These are phyloP conservation scores for Ophiostoma ulmi DNA, from an alignment of 2,329 filamentous ascomycete species.

Conservation along the genomic window DNA sequence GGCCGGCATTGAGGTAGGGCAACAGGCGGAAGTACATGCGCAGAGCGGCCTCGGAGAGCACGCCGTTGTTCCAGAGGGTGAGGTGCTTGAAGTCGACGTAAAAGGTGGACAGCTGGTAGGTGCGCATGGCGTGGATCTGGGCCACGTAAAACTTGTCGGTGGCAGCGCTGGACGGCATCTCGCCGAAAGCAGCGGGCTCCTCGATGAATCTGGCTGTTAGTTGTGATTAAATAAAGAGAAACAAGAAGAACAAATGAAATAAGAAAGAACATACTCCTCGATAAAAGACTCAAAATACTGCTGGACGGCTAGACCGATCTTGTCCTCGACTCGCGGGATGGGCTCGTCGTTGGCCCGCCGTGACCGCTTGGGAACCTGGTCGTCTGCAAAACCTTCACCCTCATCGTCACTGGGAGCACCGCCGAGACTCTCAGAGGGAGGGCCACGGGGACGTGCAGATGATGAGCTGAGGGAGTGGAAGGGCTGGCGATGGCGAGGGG, in stretches of 20 bases:
- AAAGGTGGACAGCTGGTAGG: constrained; percentile 72
- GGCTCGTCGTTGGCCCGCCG: constrained; percentile 45
- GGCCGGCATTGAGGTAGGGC: constrained; percentile 79
- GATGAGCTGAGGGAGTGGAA: constrained; percentile 45
- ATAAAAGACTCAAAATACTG: constrained; percentile 75
- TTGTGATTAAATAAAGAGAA: not conserved
- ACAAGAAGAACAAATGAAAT: not conserved
- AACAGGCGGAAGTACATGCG: constrained; percentile 92
- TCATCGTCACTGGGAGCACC: constrained; percentile 56
- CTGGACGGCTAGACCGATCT: constrained; percentile 68
- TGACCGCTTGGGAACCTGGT: constrained; percentile 53
- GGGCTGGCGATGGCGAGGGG: constrained; percentile 40
- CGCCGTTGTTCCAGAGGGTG: constrained; percentile 67
- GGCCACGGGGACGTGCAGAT: constrained; percentile 49
- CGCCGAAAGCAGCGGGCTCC: constrained; percentile 58
- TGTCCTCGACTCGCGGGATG: constrained; percentile 70
- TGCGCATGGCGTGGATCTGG: constrained; percentile 72
- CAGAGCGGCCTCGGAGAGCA: constrained; percentile 78
- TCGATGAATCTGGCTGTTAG: constrained; percentile 54
- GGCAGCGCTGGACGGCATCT: constrained; percentile 59
- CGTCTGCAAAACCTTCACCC: constrained; percentile 58
- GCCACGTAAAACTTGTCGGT: constrained; percentile 81
- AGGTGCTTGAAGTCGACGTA: constrained; percentile 88
- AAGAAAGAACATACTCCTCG: constrained; percentile 55
- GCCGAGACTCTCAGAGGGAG: constrained; percentile 58